These are phyloP conservation scores for Penicillium pancosmium DNA, from an alignment of 495 filamentous ascomycete species.

Conservation along the genomic window DNA sequence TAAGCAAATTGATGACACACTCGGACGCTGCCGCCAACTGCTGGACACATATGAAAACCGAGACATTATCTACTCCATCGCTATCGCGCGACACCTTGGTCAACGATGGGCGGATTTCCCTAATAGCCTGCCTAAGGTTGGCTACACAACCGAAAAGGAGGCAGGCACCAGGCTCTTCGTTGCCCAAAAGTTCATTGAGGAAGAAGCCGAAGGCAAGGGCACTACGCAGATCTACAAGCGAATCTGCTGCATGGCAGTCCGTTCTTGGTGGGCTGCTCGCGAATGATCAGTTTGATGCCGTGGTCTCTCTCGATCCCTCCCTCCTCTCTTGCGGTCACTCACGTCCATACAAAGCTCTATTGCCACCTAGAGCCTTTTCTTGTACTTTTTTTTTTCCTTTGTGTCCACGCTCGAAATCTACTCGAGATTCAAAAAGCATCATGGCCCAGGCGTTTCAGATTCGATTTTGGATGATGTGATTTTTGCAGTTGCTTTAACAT, in stretches of 20 bases:
- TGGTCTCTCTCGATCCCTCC: background rate
- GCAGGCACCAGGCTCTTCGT: constrained; percentile 73
- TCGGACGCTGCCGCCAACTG: constrained; percentile 63
- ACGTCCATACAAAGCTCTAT: background rate
- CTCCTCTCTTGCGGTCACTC: background rate
- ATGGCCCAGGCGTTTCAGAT: constrained; percentile 29
- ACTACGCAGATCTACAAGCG: constrained; percentile 83
- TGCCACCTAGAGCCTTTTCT: background rate
- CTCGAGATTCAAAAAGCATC: constrained; percentile 30
- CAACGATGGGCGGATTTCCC: constrained; percentile 66
- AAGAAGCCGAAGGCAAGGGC: constrained; percentile 68
- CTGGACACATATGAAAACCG: constrained; percentile 82
- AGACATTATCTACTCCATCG: constrained; percentile 90
- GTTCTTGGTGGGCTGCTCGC: constrained; percentile 54
- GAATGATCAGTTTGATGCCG: constrained; percentile 29
- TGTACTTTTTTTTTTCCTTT: constrained; percentile 1
- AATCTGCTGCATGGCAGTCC: constrained; percentile 70
- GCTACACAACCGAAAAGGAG: constrained; percentile 69
- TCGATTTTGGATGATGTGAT: constrained; percentile 5
- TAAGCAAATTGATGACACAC: constrained; percentile 64
- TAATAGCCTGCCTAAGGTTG: constrained; percentile 57
- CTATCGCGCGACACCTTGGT: constrained; percentile 74
- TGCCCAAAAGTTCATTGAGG: constrained; percentile 79
- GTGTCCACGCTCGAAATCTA: background rate
- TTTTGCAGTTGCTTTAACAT: constrained; percentile 12